Evolutionary conservation across 768 basidiomycete genomes (phyloP), one percentile per base, ranked within the genome.

Genomic region (Leccinum uliginosum): DNA sequence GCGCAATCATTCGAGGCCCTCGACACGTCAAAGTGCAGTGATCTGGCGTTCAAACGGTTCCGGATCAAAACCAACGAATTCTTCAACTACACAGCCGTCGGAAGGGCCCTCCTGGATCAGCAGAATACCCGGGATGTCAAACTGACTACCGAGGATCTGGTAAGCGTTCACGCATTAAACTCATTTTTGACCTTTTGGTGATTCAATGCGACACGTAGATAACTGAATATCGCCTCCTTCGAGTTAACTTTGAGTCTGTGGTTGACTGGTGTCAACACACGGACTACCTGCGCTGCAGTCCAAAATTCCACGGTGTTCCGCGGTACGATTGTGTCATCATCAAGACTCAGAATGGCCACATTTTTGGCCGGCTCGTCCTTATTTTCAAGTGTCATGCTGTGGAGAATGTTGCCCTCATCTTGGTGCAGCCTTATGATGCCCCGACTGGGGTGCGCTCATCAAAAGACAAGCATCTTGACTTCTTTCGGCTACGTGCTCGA

Each of bases 221-320:
- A 21, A 45, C 15, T 19, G 64, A 66, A 17, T 68, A 61, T 49
- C 62, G 54, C 10, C 68, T 47, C 51, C 48, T 73, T 10, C 66
- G 64, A 30, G 65, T 71, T 27, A 60, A 64, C 32, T 75, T 66
- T 51, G 59, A 64, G 24, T 73, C 68, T 2, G 50, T 40, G 2
- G 57, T 70, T 9, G 64, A 70, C 59, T 75, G 73, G 73, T 45
- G 43, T 14, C 14, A 21, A 49, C 53, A 8, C 23, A 61, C 59
- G 1, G 66, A 76, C 51, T 65, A 65, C 27, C 53, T 74, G 3
- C 61, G 60, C 4, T 69, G 68, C 54, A 71, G 62, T 43, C 71
- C 71, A 26, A 49, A 50, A 51, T 23, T 58, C 26, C 35, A 73
- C 52, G 54, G 58, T 45, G 9, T 14, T 11, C 43, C 21, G 21